Base-by-base conservation (phyloP, 192 early-diverging fungal genomes). In the Glomus cerebriforme region DNA sequence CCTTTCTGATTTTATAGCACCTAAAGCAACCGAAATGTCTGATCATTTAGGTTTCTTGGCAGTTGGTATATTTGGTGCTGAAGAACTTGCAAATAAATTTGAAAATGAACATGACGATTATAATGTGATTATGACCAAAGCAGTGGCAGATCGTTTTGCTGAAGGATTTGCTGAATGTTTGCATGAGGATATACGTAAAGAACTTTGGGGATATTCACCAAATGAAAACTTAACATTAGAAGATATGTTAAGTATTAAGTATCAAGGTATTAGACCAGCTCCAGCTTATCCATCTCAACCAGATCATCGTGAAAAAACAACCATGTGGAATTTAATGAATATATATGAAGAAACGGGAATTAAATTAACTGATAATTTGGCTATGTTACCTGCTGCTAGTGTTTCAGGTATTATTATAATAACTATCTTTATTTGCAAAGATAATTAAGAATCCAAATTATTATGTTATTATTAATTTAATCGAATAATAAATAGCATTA, bases 221-320 rank as follows among this genome's bases (percentile, higher is more conserved):
- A 85, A 92, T 22, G 96, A 97, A 85, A 85, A 85, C 1, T 86
- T 98, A 70, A 83, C 90, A 32, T 88, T 93, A 39, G 89, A 90
- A 71, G 95, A 96, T 43, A 81, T 97, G 88, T 88, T 98, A 81
- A 90, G 92, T 82, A 92, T 98, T 81, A 95, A 95, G 82, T 98
- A 98, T 85, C 92, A 95, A 81, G 96, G 96, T 69, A 98, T 98
- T 78, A 93, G 96, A 15, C 96, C 96, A 2, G 96, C 96, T 0
- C 96, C 96, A 1, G 96, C 96, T 27, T 98, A 98, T 80, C 96
- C 96, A 31, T 95, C 91, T 29, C 96, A 98, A 82, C 96, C 96
- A 17, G 96, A 98, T 77, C 96, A 98, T 82, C 93, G 94, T 1
- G 96, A 98, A 83, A 98, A 98, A 88, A 79, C 80, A 72, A 94